Percentiles rank a stretch among this genome's conserved stretches.
phyloP scores from a whole-genome alignment of 768 basidiomycete species.

The Lanmaoa pseudosensibilis region DNA sequence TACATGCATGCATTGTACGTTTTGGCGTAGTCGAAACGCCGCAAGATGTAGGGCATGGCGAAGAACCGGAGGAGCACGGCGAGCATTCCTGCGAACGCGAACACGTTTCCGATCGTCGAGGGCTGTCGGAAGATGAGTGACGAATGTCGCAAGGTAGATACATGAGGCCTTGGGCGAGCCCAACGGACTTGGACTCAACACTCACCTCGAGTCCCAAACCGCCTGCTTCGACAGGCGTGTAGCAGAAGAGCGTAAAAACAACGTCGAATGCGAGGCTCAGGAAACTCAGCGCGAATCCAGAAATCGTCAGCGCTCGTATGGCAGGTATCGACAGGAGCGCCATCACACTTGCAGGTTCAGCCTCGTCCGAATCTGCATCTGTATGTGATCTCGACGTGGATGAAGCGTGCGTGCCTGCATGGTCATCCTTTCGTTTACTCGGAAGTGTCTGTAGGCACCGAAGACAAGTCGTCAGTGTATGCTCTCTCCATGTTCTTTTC shows the following conservation, averaged over 20 bases:
- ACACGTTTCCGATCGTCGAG: constrained; percentile 54
- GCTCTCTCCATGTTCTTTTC: too few species aligned
- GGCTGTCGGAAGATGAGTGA: constrained; percentile 34
- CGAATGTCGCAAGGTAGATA: neutral
- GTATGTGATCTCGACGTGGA: neutral
- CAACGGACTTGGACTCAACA: constrained; percentile 14
- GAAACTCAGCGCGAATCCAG: constrained; percentile 51
- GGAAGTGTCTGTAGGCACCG: constrained; percentile 14
- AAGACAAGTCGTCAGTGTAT: neutral
- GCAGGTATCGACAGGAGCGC: constrained; percentile 48
- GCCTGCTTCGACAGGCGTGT: constrained; percentile 53
- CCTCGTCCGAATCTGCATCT: neutral
- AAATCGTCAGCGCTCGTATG: constrained; percentile 51
- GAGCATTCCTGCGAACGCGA: constrained; percentile 51
- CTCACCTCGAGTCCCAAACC: constrained; percentile 56
- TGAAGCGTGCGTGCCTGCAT: neutral
- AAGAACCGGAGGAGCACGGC: constrained; percentile 50
- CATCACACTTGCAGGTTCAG: constrained; percentile 28
- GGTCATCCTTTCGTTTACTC: constrained; percentile 6
- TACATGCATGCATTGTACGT: constrained; percentile 54
- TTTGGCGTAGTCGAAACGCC: constrained; percentile 44
- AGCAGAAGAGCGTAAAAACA: constrained; percentile 66
- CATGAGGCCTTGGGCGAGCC: neutral
- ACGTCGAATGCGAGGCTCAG: constrained; percentile 59
- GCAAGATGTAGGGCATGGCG: constrained; percentile 53